These are phyloP conservation scores for Phytophthora pistaciae DNA, from an alignment of 352 stramenopile species.

Conservation along the genomic window DNA sequence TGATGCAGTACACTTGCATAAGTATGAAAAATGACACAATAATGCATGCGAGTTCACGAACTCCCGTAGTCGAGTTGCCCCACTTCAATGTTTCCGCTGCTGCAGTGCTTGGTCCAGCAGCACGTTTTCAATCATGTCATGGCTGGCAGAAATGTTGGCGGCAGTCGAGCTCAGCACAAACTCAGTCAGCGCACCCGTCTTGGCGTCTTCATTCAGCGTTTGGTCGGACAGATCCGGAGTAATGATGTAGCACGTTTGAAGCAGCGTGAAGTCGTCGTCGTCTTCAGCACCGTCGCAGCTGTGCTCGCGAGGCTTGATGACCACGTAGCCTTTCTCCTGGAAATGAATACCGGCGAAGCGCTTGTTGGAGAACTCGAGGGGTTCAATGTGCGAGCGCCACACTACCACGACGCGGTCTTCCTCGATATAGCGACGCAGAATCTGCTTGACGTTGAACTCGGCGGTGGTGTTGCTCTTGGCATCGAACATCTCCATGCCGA, in stretches of 20 bases:
- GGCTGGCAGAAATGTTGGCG: constrained; percentile 41
- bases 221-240: constrained; percentile 43
- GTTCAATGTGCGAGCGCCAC: constrained; percentile 61
- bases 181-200: constrained; percentile 40
- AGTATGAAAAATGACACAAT: background rate
- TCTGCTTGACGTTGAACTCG: constrained; percentile 46
- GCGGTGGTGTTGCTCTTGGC: constrained; percentile 38
- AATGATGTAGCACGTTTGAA: constrained; percentile 53
- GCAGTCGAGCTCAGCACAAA: constrained; percentile 43
- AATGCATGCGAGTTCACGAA: background rate
- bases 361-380: constrained; percentile 61
- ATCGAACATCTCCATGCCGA: constrained; percentile 44
- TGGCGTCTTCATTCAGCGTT: constrained; percentile 33
- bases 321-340: constrained; percentile 45
- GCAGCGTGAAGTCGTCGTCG: constrained; percentile 40
- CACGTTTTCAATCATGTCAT: constrained; percentile 50
- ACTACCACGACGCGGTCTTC: constrained; percentile 65
- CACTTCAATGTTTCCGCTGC: constrained; percentile 19
- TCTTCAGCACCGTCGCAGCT: constrained; percentile 12
- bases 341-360: constrained; percentile 43
- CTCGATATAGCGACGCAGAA: constrained; percentile 42
- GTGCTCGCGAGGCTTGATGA: constrained; percentile 36
- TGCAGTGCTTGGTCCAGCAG: constrained; percentile 41
- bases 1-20: background rate
- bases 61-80: background rate